Percentiles rank a stretch among this genome's conserved stretches.
These are phyloP conservation scores for Wickerhamiella australiensis DNA, from an alignment of 805 yeast genomes.

Conservation along the genomic window DNA sequence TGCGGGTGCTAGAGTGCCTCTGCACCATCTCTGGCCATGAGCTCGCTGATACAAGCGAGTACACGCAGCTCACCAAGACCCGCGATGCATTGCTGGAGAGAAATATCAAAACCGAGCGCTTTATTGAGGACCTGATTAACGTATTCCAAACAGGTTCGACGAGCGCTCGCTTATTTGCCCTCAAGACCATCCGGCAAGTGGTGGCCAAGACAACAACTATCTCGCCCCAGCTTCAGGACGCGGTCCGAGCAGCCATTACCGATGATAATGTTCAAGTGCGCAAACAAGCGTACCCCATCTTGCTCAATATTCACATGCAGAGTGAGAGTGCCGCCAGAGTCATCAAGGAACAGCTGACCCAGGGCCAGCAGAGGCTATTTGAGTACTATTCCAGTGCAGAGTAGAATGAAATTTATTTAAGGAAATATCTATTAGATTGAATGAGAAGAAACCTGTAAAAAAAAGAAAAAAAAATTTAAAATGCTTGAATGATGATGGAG, in stretches of 20 bases:
- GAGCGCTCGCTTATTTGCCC: slow-evolving; percentile 7
- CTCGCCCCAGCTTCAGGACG: slow-evolving; percentile 10
- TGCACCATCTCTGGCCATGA: slow-evolving; percentile 11
- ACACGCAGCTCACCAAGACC: slow-evolving; percentile 20
- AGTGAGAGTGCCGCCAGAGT: slow-evolving; percentile 13
- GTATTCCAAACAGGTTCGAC: neutral
- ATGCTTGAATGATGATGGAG: neutral
- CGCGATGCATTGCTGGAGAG: slow-evolving; percentile 16
- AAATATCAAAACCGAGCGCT: neutral
- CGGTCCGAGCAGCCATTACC: slow-evolving; percentile 14
- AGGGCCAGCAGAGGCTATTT: slow-evolving; percentile 25
- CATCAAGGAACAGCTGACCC: slow-evolving; percentile 17
- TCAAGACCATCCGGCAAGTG: slow-evolving; percentile 6
- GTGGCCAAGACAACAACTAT: neutral
- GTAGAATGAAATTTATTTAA: neutral
- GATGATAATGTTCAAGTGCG: slow-evolving; percentile 23
- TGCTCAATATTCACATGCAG: slow-evolving; percentile 16
- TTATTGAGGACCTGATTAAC: neutral
- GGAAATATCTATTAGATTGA: neutral
- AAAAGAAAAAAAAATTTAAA: too few species aligned
- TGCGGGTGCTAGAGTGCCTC: slow-evolving; percentile 15
- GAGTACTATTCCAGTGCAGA: slow-evolving; percentile 19
- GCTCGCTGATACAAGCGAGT: slow-evolving; percentile 12
- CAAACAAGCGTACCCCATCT: slow-evolving; percentile 24
- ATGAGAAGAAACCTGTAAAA: neutral